Base-by-base conservation (phyloP, 1,284 basidiomycete species). In the Coniferiporia sulphurascens region DNA sequence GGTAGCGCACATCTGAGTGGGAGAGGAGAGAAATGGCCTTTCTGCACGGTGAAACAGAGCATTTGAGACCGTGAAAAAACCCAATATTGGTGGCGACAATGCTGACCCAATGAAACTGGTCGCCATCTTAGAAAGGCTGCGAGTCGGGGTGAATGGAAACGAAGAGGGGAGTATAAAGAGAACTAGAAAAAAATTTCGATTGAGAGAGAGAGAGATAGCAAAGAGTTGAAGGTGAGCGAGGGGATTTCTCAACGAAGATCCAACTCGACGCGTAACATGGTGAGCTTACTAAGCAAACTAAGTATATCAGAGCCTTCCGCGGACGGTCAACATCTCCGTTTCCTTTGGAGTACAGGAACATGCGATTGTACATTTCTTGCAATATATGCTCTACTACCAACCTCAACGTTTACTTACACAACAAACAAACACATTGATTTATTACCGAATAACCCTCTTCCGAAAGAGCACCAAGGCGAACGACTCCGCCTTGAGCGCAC, bases 1-100 rank as follows among this genome's bases (percentile, higher is more conserved):
- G 83, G 76, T 95, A 95, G 58, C 92, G 87, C 65, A 94, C 90
- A 81, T 93, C 91, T 58, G 91, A 93, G 70, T 91, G 89, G 62
- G 92, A 93, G 70, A 92, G 89, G 70, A 95, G 85, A 65, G 89
- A 91, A 65, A 95, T 94, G n/a, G 87, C 82, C 79, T 91, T 91
- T 71, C 89, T 90, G 72, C n/a, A 51, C 55, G 7, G 48, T 45
- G 59, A 52, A 59, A 51, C 64, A 52, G 60, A 69, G 38, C 21
- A 19, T 32, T 43, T 56, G 48, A 54, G 22, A 27, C 27, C 34
- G 17, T 22, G 35, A 36, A 4, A 56, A 43, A 34, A 53, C 48
- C 35, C 12, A 8, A 1, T 32, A 13, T 53, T 17, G 3, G 44
- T 46, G 44, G 19, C 57, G 48, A 27, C 17, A 41, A 21, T 38